Evolutionary conservation across 225 moss, liverwort and hornwort species (phyloP), one percentile per base, ranked within the genome.

Genomic region (Pleurozium schreberi): DNA sequence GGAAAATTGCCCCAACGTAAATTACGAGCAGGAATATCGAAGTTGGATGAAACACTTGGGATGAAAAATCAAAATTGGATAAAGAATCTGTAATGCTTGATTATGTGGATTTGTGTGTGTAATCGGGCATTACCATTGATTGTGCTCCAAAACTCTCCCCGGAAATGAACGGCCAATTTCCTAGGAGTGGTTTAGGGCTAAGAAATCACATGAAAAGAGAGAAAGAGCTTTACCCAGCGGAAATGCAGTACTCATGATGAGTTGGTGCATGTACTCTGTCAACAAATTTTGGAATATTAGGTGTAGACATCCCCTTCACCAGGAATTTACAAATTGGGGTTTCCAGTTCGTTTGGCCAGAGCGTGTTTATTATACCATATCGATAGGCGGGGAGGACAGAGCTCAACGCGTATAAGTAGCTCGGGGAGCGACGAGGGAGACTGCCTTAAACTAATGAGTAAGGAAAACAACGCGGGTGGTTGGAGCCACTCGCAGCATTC

Each of bases 401-500:
- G 61, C 62, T 31, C 33, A 47, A 33, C 43, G 12, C 31, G 28
- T 81, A 91, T 77, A 89, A 82, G 0, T 0, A 0, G 0, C 6
- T 12, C 4, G 18, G 28, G 17, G 16, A 1, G 5, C 0, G 1
- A 5, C 0, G 0, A 0, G 0, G 0, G 0, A 0, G 1, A 0
- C 9, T 93, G 96, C 96, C 96, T 97, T 96, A 97, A 96, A 97
- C 98, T 98, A 95, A 96, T 97, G 97, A 98, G 97, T 97, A 98
- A 97, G 97, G 96, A 98, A 98, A 98, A 97, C 97, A 97, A 97
- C 90, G 97, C 92, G 91, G 85, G 92, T 80, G 96, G 97, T 95
- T 94, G 93, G 96, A 90, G 95, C 97, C 95, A 60, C 68, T 92
- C 90, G 92, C 94, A 83, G 95, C 92, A 91, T 89, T 88, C 73